Conservation (phyloP, 352 stramenopile species). For the Globisporangium emineosum region DNA sequence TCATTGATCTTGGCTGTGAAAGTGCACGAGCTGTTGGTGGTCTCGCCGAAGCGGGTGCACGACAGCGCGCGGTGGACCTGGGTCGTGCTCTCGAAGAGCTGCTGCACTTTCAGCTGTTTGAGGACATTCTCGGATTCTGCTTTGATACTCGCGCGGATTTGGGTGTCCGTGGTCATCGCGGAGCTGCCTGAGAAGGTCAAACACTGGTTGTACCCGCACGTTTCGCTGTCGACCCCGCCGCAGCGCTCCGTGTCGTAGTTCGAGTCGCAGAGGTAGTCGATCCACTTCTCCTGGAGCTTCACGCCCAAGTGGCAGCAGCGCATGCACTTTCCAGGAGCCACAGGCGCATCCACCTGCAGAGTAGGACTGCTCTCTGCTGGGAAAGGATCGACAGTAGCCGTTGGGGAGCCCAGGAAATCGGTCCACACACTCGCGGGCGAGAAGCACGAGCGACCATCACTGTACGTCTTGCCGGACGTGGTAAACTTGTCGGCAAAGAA, state of each 20-base stretch:
- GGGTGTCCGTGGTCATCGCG: not conserved
- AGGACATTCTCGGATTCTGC: slow-evolving; percentile 11
- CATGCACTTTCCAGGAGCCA: slow-evolving; percentile 12
- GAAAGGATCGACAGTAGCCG: not conserved
- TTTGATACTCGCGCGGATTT: slow-evolving; percentile 9
- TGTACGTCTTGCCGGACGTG: not conserved
- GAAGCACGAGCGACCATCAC: slow-evolving; percentile 10
- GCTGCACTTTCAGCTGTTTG: not conserved
- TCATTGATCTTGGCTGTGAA: slow-evolving; percentile 7
- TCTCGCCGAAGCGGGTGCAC: slow-evolving; percentile 14
- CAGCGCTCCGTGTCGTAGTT: slow-evolving; percentile 24
- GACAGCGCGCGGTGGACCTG: slow-evolving; percentile 20
- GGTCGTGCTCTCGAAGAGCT: slow-evolving; percentile 13
- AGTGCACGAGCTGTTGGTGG: slow-evolving; percentile 2
- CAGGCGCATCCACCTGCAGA: slow-evolving; percentile 6
- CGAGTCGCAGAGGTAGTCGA: slow-evolving; percentile 22
- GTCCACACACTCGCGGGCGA: slow-evolving; percentile 9
- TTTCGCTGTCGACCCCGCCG: slow-evolving; percentile 7
- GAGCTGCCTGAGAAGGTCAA: slow-evolving; percentile 11
- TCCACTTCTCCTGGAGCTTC: slow-evolving; percentile 23
- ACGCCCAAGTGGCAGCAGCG: slow-evolving; percentile 22
- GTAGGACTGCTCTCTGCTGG: not conserved
- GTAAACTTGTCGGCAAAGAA: slow-evolving; percentile 17
- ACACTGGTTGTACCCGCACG: slow-evolving; percentile 16
- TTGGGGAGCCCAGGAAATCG: slow-evolving; percentile 6